These are phyloP conservation scores for Trypanosomatidae sp. DNA, from an alignment of 208 protist genomes.

Conservation along the genomic window DNA sequence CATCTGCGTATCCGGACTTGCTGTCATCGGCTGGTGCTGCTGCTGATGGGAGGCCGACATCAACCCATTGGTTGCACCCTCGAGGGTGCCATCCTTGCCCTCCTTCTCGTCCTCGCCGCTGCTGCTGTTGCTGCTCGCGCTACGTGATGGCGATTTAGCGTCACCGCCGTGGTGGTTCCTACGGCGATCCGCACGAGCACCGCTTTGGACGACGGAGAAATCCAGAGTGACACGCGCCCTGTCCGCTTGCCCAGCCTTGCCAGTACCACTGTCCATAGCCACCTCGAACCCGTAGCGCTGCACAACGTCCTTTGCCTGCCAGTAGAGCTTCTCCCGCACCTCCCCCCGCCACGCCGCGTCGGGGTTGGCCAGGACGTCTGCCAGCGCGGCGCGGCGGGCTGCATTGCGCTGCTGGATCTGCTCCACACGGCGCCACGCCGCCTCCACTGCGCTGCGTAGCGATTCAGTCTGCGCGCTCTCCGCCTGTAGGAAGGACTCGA, in stretches of 20 bases:
- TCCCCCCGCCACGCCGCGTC: constrained; percentile 17
- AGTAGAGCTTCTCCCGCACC: constrained; percentile 47
- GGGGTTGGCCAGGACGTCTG: constrained; percentile 20
- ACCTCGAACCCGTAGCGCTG: constrained; percentile 51
- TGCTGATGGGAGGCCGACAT: not conserved
- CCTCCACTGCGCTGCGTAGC: constrained; percentile 36
- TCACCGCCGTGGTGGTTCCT: not conserved
- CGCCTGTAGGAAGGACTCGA: constrained; percentile 9
- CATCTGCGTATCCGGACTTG: not conserved
- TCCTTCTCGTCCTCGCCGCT: not conserved
- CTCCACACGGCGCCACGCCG: constrained; percentile 65
- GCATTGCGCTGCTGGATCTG: constrained; percentile 45
- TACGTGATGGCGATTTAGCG: not conserved
- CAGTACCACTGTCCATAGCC: not conserved
- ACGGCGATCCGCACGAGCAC: not conserved
- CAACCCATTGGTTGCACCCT: not conserved
- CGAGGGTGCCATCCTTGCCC: not conserved
- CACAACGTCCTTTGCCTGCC: constrained; percentile 46
- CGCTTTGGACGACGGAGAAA: constrained; percentile 27
- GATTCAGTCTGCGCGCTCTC: constrained; percentile 33
- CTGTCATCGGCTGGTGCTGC: not conserved
- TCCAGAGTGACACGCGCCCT: constrained; percentile 28
- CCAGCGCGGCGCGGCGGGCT: constrained; percentile 31
- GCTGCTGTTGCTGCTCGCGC: not conserved
- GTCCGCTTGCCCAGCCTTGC: not conserved